Conservation (phyloP, 1,284 basidiomycete genomes). For the Coriolopsis trogii region DNA sequence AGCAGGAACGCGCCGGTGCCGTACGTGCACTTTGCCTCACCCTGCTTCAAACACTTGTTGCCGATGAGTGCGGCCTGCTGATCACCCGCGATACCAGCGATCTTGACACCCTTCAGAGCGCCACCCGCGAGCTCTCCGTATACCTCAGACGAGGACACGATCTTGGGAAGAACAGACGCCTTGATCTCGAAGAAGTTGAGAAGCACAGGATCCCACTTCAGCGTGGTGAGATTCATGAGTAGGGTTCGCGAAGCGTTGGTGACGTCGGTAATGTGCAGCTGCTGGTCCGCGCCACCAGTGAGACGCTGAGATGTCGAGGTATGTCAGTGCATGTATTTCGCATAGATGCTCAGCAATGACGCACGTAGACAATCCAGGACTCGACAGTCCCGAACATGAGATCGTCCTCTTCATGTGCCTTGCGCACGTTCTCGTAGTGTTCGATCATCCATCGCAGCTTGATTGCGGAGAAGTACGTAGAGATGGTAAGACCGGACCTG, state of each 20-base stretch:
- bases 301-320: slow-evolving; percentile 83
- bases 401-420: slow-evolving; percentile 83
- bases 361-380: slow-evolving; percentile 92
- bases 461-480: slow-evolving; percentile 96
- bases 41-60: slow-evolving; percentile 87
- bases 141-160: slow-evolving; percentile 91
- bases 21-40: slow-evolving; percentile 94
- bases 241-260: slow-evolving; percentile 97
- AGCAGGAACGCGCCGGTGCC: slow-evolving; percentile 96
- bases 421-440: slow-evolving; percentile 78
- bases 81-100: slow-evolving; percentile 93
- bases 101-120: slow-evolving; percentile 76
- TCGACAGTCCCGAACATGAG: slow-evolving; percentile 95
- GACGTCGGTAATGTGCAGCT: slow-evolving; percentile 92
- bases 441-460: slow-evolving; percentile 98
- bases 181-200: slow-evolving; percentile 90
- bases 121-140: slow-evolving; percentile 81
- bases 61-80: slow-evolving; percentile 97
- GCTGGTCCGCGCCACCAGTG: slow-evolving; percentile 69
- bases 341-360: slow-evolving; percentile 48
- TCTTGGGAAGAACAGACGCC: slow-evolving; percentile 78
- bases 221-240: slow-evolving; percentile 82
- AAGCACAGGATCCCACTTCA: slow-evolving; percentile 84
- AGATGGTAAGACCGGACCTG: slow-evolving; percentile 92
- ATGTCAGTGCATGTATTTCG: no score